These are phyloP conservation scores for Claviceps sorghi DNA, from an alignment of 2,329 filamentous ascomycete genomes.

Conservation along the genomic window DNA sequence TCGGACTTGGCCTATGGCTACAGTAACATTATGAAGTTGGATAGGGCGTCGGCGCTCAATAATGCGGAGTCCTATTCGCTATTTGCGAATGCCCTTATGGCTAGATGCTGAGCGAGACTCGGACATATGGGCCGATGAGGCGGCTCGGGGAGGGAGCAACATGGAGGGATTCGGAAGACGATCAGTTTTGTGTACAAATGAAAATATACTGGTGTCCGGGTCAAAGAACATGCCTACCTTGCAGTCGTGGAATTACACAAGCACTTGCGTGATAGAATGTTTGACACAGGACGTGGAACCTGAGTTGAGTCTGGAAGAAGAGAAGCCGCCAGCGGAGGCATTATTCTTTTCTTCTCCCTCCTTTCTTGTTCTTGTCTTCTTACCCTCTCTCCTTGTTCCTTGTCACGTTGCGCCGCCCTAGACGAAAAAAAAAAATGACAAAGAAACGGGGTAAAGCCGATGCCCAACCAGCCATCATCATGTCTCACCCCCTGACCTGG, in stretches of 20 bases:
- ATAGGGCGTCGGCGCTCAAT: slow-evolving; percentile 34
- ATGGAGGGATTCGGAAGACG: background rate
- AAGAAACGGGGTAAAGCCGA: no score
- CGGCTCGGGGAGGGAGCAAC: no score
- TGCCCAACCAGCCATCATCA: no score
- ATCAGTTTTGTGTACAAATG: background rate
- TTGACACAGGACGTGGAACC: no score
- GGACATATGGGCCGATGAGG: background rate
- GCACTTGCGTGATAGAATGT: no score
- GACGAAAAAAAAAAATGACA: no score
- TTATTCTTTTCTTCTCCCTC: no score
- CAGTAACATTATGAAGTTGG: slow-evolving; percentile 34
- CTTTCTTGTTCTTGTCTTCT: background rate
- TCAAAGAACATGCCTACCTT: background rate
- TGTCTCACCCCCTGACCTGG: background rate
- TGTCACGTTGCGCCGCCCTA: no score
- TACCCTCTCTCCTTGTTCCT: no score
- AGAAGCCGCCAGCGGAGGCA: no score
- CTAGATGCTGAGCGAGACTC: slow-evolving; percentile 20
- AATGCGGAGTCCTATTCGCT: slow-evolving; percentile 48
- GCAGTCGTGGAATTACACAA: no score
- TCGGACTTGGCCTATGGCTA: slow-evolving; percentile 42
- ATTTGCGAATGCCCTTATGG: slow-evolving; percentile 24
- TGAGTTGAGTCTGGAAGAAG: no score
- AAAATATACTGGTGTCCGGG: background rate